phyloP scores from a whole-genome alignment of 2,329 filamentous ascomycete species.

The Aspergillus vadensis region DNA sequence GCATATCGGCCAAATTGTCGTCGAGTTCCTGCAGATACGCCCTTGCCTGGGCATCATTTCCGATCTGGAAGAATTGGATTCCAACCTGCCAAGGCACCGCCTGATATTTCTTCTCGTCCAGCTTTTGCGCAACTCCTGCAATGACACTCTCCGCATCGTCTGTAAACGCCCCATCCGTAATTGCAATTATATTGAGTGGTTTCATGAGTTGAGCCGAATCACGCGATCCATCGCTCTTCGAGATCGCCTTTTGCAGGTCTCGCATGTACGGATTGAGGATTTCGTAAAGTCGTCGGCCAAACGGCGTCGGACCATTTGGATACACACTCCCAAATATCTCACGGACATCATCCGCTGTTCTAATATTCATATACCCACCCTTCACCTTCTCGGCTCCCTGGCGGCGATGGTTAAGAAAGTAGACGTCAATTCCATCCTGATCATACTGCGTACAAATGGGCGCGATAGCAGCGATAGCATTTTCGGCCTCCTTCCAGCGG shows the following conservation, averaged over 20 bases:
- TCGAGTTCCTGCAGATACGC: constrained; percentile 72
- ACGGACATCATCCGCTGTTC: constrained; percentile 58
- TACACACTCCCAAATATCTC: constrained; percentile 69
- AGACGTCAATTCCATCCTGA: constrained; percentile 82
- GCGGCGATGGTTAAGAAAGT: constrained; percentile 75
- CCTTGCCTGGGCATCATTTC: constrained; percentile 67
- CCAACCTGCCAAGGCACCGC: constrained; percentile 77
- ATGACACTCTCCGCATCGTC: constrained; percentile 78
- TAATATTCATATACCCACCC: constrained; percentile 67
- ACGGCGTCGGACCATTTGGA: constrained; percentile 71
- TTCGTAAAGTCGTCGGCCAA: constrained; percentile 67
- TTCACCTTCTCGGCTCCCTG: constrained; percentile 44
- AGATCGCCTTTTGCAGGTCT: constrained; percentile 51
- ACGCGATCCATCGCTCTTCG: constrained; percentile 31
- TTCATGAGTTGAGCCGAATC: constrained; percentile 53
- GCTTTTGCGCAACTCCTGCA: constrained; percentile 64
- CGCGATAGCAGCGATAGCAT: constrained; percentile 71
- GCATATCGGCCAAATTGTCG: constrained; percentile 64
- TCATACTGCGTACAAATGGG: constrained; percentile 82
- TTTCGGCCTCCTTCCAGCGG: constrained; percentile 74
- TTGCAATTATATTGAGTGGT: constrained; percentile 86
- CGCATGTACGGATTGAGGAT: constrained; percentile 75
- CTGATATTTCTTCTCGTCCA: constrained; percentile 55
- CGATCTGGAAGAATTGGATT: constrained; percentile 95
- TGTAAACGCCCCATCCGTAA: constrained; percentile 81